Conservation (phyloP, 306 rosid species). For the Betula pendula region DNA sequence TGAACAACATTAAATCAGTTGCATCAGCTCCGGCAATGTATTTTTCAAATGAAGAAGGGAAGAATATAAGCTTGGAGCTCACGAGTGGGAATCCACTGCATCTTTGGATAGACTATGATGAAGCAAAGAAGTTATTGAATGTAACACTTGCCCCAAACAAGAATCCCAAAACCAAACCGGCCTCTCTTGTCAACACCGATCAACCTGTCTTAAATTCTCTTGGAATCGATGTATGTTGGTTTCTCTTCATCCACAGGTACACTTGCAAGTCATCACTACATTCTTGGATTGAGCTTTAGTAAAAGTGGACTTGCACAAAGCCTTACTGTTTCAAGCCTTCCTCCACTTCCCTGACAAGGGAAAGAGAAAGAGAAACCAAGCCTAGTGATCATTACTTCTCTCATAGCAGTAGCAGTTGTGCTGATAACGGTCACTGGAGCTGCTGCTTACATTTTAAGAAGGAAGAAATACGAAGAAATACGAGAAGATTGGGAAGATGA, state of each 20-base stretch:
- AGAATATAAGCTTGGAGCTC: conserved; percentile 16
- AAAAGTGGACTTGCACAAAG: conserved; percentile 33
- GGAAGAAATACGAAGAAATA: conserved; percentile 24
- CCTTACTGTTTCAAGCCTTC: conserved; percentile 11
- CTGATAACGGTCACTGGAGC: not conserved
- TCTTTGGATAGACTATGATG: conserved; percentile 9
- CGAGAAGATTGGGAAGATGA: conserved; percentile 42
- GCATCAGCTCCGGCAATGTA: conserved; percentile 3
- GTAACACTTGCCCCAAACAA: conserved; percentile 28
- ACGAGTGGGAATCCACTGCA: conserved; percentile 28
- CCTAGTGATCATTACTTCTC: not conserved
- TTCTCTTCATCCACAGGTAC: conserved; percentile 36
- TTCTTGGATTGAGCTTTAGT: conserved; percentile 44
- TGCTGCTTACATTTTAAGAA: not conserved
- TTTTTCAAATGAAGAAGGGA: not conserved
- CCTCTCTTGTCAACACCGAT: conserved; percentile 26
- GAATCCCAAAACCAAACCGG: conserved; percentile 15
- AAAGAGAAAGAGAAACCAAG: not conserved
- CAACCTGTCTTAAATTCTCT: conserved; percentile 1
- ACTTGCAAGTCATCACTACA: conserved; percentile 12
- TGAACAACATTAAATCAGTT: too few species aligned
- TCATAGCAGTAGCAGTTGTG: not conserved
- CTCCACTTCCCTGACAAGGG: not conserved
- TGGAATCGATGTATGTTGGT: conserved; percentile 35
- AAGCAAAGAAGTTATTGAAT: not conserved